A percentile compares a stretch with the other conserved stretches of the same genome.
Conservation (phyloP, 73 alveolate species). For the Effrenium voratum region DNA sequence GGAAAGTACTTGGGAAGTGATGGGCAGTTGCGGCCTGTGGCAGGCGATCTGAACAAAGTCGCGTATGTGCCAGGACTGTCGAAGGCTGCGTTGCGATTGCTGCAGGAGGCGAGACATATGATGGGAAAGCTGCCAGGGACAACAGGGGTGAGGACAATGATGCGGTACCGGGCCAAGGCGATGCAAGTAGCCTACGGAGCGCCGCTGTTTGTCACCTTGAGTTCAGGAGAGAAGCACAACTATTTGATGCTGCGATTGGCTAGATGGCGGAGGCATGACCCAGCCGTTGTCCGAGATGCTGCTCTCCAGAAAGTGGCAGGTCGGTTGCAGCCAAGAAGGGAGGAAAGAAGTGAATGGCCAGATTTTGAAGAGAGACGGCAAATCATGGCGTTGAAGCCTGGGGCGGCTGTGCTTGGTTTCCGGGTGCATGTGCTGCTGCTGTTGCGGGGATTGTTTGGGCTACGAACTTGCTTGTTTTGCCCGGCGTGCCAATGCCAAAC, state of each 20-base stretch:
- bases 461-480: slow-evolving; percentile 9
- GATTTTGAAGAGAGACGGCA: background rate
- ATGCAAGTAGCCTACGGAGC: background rate
- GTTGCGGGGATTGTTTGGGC: background rate
- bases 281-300: background rate
- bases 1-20: background rate
- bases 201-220: slow-evolving; percentile 4
- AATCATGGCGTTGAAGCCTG: slow-evolving; percentile 6
- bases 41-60: background rate
- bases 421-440: slow-evolving; percentile 3
- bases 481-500: background rate
- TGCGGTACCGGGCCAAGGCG: background rate
- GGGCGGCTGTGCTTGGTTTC: background rate
- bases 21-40: slow-evolving; percentile 29
- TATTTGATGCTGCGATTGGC: slow-evolving; percentile 18
- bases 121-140: background rate
- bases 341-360: background rate
- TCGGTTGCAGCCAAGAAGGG: background rate
- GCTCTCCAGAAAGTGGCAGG: slow-evolving; percentile 12
- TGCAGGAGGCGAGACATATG: background rate
- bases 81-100: background rate
- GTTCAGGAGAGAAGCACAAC: slow-evolving; percentile 15
- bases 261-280: background rate
- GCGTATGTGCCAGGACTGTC: background rate
- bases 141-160: background rate